Conservation (phyloP, 2,329 filamentous ascomycete species). For the Paracoccidioides lutzii region DNA sequence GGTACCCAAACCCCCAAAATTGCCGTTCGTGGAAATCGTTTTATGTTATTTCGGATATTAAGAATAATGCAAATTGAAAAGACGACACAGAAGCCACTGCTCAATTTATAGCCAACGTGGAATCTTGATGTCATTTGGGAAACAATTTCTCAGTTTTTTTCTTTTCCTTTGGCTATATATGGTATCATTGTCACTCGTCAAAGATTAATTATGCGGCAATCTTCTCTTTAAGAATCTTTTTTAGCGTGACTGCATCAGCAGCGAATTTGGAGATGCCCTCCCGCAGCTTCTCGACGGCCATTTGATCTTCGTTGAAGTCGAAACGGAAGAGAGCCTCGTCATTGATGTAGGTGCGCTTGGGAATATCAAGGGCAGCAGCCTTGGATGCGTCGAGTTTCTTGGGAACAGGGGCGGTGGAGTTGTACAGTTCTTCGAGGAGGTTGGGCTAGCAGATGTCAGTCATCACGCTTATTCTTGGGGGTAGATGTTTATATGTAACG, state of each 20-base stretch:
- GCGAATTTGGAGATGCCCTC: slow-evolving; percentile 99
- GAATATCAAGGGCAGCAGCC: slow-evolving; percentile 57
- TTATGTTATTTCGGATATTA: too few relatives aligned
- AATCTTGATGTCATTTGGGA: too few relatives aligned
- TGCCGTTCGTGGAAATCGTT: too few relatives aligned
- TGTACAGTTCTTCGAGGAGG: slow-evolving; percentile 86
- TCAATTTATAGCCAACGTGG: too few relatives aligned
- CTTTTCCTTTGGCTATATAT: background rate
- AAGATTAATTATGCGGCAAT: slow-evolving; percentile 30
- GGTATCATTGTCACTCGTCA: background rate
- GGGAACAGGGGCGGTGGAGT: slow-evolving; percentile 67
- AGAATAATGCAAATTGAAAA: too few relatives aligned
- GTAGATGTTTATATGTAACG: background rate
- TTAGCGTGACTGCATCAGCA: slow-evolving; percentile 85
- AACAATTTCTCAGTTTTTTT: too few relatives aligned
- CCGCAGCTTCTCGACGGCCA: slow-evolving; percentile 97
- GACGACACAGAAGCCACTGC: too few relatives aligned
- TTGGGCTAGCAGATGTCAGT: slow-evolving; percentile 48
- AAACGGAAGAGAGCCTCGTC: slow-evolving; percentile 90
- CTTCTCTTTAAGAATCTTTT: slow-evolving; percentile 84
- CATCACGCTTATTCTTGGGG: slow-evolving; percentile 7
- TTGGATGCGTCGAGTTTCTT: slow-evolving; percentile 74
- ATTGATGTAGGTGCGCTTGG: slow-evolving; percentile 83
- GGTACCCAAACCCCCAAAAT: too few relatives aligned
- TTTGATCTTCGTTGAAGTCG: slow-evolving; percentile 99